Conservation (phyloP, 2,329 filamentous ascomycete species). For the Trichoderma sp. region DNA sequence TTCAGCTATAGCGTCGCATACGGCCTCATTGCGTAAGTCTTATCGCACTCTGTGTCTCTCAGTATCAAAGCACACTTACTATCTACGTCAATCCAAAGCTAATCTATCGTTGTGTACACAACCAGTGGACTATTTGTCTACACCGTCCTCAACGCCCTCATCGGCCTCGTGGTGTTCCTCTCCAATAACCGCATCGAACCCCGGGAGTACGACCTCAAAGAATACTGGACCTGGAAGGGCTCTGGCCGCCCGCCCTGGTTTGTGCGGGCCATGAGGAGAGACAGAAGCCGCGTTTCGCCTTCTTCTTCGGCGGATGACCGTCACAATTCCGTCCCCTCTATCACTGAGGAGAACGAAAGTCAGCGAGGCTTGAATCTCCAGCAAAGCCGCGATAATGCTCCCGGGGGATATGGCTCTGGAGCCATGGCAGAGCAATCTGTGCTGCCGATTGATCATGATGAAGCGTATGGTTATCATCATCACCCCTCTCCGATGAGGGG, state of each 20-base stretch:
- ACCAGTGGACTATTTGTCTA: slow-evolving; percentile 58
- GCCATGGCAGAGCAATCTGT: slow-evolving; percentile 12
- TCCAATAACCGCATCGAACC: slow-evolving; percentile 52
- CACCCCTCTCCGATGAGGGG: neutral
- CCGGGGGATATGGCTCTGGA: slow-evolving; percentile 34
- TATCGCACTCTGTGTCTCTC: neutral
- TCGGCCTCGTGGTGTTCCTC: slow-evolving; percentile 50
- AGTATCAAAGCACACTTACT: neutral
- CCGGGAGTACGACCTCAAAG: slow-evolving; percentile 57
- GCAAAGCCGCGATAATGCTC: slow-evolving; percentile 28
- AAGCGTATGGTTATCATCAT: neutral
- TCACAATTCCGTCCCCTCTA: neutral
- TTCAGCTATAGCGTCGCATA: slow-evolving; percentile 81
- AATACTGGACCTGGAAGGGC: slow-evolving; percentile 60
- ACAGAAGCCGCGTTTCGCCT: neutral
- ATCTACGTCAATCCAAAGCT: neutral
- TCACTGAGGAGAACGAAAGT: slow-evolving; percentile 23
- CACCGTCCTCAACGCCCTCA: slow-evolving; percentile 53
- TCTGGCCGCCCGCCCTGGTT: slow-evolving; percentile 54
- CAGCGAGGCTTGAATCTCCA: slow-evolving; percentile 24
- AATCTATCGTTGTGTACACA: neutral
- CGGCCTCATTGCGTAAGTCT: slow-evolving; percentile 69
- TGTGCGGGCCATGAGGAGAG: slow-evolving; percentile 44
- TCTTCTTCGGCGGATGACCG: neutral
- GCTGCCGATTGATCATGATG: slow-evolving; percentile 35